Evolutionary conservation across 371 early-diverging fungal species (phyloP).

Genomic region (Capniomyces stellatus): DNA sequence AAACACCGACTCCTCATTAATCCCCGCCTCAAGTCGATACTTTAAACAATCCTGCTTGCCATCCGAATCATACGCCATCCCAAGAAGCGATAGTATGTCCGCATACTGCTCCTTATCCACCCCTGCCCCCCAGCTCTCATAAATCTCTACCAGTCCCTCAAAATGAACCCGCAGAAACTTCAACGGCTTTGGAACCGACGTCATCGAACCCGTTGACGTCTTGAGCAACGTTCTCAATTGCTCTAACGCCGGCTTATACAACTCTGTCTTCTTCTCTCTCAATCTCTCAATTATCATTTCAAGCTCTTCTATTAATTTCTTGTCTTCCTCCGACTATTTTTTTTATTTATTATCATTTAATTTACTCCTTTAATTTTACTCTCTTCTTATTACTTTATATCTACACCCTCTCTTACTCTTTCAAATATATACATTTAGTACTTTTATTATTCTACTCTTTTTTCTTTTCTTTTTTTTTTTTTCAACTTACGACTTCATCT

Average conservation of each 20-base stretch:
- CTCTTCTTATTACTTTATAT: not conserved
- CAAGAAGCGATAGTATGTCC: constrained; percentile 87
- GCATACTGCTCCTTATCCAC: constrained; percentile 71
- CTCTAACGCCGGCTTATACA: constrained; percentile 74
- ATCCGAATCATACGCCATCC: constrained; percentile 87
- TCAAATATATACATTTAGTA: no score
- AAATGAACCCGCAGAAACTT: constrained; percentile 86
- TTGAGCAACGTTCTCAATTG: constrained; percentile 72
- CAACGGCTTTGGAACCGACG: constrained; percentile 94
- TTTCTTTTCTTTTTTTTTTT: not conserved
- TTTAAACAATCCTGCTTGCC: constrained; percentile 61
- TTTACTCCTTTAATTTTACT: not conserved
- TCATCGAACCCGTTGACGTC: constrained; percentile 92
- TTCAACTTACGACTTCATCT: constrained; percentile 21
- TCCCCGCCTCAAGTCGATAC: constrained; percentile 67
- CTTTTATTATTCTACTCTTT: not conserved
- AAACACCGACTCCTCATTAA: constrained; percentile 46
- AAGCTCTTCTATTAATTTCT: constrained; percentile 75
- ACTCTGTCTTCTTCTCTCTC: constrained; percentile 38
- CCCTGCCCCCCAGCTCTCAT: constrained; percentile 52
- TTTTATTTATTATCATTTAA: not conserved
- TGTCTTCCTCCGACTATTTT: constrained; percentile 87
- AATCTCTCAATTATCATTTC: constrained; percentile 85
- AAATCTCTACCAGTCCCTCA: constrained; percentile 41
- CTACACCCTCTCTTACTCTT: no score